A percentile compares a stretch with the other conserved stretches of the same genome.
These are phyloP conservation scores for Moniliella sp. DNA, from an alignment of 1,284 basidiomycete genomes.

Conservation along the genomic window DNA sequence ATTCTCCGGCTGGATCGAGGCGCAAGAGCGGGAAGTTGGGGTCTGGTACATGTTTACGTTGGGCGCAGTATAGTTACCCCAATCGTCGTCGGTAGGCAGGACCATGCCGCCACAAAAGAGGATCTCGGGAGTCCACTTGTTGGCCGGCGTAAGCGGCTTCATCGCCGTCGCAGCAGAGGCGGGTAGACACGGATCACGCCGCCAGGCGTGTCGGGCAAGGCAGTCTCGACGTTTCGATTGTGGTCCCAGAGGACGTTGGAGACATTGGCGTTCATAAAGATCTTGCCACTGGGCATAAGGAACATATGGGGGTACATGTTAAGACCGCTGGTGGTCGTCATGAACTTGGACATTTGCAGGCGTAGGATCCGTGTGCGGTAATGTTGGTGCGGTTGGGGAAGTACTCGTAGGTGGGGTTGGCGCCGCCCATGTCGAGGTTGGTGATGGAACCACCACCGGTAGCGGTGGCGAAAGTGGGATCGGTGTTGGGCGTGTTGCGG, in stretches of 20 bases:
- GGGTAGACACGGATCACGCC: conserved; percentile 46
- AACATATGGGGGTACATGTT: conserved; percentile 33
- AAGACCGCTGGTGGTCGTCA: conserved; percentile 6
- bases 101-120: conserved; percentile 74
- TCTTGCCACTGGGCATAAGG: conserved; percentile 28
- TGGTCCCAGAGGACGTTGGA: conserved; percentile 26
- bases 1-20: conserved; percentile 26
- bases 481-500: conserved; percentile 25
- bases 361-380: neutral
- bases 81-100: conserved; percentile 33
- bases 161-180: conserved; percentile 72
- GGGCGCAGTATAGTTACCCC: conserved; percentile 25
- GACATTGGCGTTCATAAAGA: conserved; percentile 33
- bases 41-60: conserved; percentile 15
- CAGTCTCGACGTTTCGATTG: conserved; percentile 10
- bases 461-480: conserved; percentile 8
- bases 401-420: conserved; percentile 29
- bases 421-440: conserved; percentile 9
- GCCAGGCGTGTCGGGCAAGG: conserved; percentile 27
- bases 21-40: conserved; percentile 20
- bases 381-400: too few species aligned
- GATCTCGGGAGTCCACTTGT: conserved; percentile 64
- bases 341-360: neutral
- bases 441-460: too few species aligned
- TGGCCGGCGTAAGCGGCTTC: conserved; percentile 67